phyloP scores from a whole-genome alignment of 75 land plant genomes.

The Selaginella tamariscina region DNA sequence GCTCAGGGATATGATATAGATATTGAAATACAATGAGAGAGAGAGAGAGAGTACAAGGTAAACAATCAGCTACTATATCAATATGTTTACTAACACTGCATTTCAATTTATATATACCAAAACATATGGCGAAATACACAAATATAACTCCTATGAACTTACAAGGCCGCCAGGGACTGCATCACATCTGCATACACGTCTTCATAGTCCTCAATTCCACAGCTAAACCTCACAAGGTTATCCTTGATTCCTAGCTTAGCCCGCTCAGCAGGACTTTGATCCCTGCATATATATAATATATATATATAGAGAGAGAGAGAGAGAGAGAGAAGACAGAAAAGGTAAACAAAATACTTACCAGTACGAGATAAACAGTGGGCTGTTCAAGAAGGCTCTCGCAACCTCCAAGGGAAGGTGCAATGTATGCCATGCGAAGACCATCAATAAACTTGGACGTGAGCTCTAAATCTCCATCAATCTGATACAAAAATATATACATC shows the following conservation, averaged over 20 bases:
- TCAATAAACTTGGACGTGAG: slow-evolving; percentile 61
- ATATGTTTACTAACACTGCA: too few relatives aligned
- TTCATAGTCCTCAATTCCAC: slow-evolving; percentile 84
- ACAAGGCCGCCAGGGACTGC: slow-evolving; percentile 65
- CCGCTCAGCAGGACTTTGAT: slow-evolving; percentile 58
- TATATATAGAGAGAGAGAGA: too few relatives aligned
- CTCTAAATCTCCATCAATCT: slow-evolving; percentile 75
- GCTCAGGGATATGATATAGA: too few relatives aligned
- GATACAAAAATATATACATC: slow-evolving; percentile 7
- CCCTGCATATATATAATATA: slow-evolving; percentile 71
- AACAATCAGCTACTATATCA: too few relatives aligned
- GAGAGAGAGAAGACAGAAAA: neutral
- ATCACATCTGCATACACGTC: slow-evolving; percentile 70
- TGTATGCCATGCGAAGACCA: slow-evolving; percentile 72
- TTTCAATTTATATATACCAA: too few relatives aligned
- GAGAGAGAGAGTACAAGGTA: too few relatives aligned
- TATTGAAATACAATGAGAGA: too few relatives aligned
- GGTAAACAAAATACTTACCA: slow-evolving; percentile 53
- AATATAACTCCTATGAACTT: too few relatives aligned
- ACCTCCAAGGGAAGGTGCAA: slow-evolving; percentile 96
- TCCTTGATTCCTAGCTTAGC: slow-evolving; percentile 76
- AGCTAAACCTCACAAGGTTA: slow-evolving; percentile 88
- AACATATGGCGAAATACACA: too few relatives aligned
- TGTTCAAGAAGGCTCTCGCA: slow-evolving; percentile 93
- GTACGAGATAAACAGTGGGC: slow-evolving; percentile 94